Evolutionary conservation across 305 asterid genomes (phyloP), one percentile per base, ranked within the genome.

Genomic region (Solanum chacoense): DNA sequence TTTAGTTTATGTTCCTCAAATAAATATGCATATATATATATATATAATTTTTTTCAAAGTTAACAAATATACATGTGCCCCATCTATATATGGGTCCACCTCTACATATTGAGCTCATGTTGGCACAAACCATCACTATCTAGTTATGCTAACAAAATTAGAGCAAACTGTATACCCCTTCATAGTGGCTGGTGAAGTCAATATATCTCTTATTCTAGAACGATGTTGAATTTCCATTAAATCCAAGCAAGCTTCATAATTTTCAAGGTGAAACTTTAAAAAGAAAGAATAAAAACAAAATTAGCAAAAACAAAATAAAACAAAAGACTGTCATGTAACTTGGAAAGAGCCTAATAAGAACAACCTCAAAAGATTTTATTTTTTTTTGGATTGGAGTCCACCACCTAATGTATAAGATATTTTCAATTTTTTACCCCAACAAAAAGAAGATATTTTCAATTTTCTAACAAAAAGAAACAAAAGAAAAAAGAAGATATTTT

Each of bases 51-150:
- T 55, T 55, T 55, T 2, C 0, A 55, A 55, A 55, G 0, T 18
- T 55, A 3, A 55, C 24, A 0, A 0, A 55, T 55, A 55, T 1
- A 55, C 1, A 2, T 55, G 4, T 2, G 4, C 5, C 9, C 11
- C 5, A 55, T 18, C 2, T 3, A 18, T 55, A 55, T 7, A 55
- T 18, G 4, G 2, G 0, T 18, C 2, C 67, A 55, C 0, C 11
- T 55, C 2, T 18, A 18, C 2, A 7, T 55, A 18, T 18, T 55
- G 11, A 18, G 24, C 11, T 55, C 67, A 0, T 55, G n/a, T 18
- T 18, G 11, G 1, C 2, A 55, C 24, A 18, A 2, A 18, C 24
- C 11, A 55, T 55, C 24, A 55, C 24, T 18, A 55, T 55, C 10
- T 55, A 55, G 11, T 55, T 3, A 55, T 55, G 67, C 10, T 67